Evolutionary conservation across 805 yeast genomes (phyloP).

Genomic region (Scheffersomyces coipomensis): DNA sequence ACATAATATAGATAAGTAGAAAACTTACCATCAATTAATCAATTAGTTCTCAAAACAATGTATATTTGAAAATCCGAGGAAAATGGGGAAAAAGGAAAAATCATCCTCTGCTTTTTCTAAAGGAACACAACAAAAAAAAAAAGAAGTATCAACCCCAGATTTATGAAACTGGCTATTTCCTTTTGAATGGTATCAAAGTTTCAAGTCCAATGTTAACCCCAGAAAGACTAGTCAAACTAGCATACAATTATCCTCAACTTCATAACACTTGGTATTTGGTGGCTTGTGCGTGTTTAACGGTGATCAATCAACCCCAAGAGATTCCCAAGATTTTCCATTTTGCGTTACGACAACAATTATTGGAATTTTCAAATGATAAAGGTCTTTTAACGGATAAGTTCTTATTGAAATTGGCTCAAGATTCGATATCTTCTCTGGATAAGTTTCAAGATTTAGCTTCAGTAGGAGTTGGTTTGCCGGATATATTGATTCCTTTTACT

Average conservation of each 20-base stretch:
- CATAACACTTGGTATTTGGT: slow-evolving; percentile 68
- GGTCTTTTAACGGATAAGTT: slow-evolving; percentile 30
- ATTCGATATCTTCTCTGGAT: slow-evolving; percentile 36
- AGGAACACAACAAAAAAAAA: slow-evolving; percentile 9
- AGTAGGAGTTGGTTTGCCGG: slow-evolving; percentile 44
- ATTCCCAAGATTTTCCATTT: slow-evolving; percentile 73
- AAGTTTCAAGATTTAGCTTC: slow-evolving; percentile 37
- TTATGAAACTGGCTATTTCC: too few relatives aligned
- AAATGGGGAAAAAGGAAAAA: too few relatives aligned
- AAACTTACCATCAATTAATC: too few relatives aligned
- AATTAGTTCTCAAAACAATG: too few relatives aligned
- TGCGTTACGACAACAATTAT: slow-evolving; percentile 50
- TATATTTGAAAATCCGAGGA: too few relatives aligned
- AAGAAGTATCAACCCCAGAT: slow-evolving; percentile 2
- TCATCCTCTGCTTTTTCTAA: too few relatives aligned
- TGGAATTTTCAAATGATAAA: slow-evolving; percentile 25
- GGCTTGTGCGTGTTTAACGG: slow-evolving; percentile 79
- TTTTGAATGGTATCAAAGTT: too few relatives aligned
- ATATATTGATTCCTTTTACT: slow-evolving; percentile 37
- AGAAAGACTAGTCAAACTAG: slow-evolving; percentile 51
- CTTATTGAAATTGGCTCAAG: slow-evolving; percentile 36
- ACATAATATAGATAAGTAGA: too few relatives aligned
- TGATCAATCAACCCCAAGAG: slow-evolving; percentile 79
- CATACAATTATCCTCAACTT: slow-evolving; percentile 54
- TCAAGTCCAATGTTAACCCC: slow-evolving; percentile 47